Evolutionary conservation across 108 stramenopile genomes (phyloP).

Genomic region (Stephanodiscus triporus): DNA sequence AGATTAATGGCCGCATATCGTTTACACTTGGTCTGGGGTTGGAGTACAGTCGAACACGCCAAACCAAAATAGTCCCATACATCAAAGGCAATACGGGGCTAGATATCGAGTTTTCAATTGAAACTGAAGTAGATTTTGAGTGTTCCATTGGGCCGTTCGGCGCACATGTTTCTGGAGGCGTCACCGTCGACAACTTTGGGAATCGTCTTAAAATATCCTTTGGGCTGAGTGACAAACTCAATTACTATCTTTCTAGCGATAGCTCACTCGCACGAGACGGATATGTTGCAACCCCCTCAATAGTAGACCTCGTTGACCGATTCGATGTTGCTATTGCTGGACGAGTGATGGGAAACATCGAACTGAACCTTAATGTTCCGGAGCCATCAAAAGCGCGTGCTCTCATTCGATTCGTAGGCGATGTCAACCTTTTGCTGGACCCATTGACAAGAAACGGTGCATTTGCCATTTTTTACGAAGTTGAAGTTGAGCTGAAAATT

Average conservation of each 20-base stretch:
- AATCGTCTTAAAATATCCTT: conserved; percentile 17
- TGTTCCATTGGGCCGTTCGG: conserved; percentile 31
- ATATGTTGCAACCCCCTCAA: conserved; percentile 8
- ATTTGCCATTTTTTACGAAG: conserved; percentile 12
- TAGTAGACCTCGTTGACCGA: conserved; percentile 15
- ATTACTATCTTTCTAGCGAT: conserved; percentile 37
- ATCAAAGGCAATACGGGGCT: conserved; percentile 41
- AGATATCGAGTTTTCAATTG: conserved; percentile 14
- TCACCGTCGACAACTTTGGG: conserved; percentile 22
- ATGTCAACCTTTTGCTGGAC: conserved; percentile 39
- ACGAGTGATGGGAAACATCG: conserved; percentile 5
- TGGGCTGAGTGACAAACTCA: conserved; percentile 31
- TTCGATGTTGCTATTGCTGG: conserved; percentile 23
- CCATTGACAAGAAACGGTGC: conserved; percentile 10
- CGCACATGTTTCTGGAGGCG: conserved; percentile 14
- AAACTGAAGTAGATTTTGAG: conserved; percentile 18
- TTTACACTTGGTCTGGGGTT: conserved; percentile 35
- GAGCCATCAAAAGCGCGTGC: not conserved
- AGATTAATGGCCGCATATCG: conserved; percentile 13
- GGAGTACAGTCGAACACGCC: conserved; percentile 11
- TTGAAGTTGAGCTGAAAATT: not conserved
- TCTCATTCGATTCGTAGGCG: conserved; percentile 17
- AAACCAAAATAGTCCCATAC: conserved; percentile 24
- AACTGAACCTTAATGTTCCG: not conserved
- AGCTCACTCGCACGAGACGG: conserved; percentile 1